Conservation (phyloP, 495 filamentous ascomycete species). For the Lineolata rhizophorae region DNA sequence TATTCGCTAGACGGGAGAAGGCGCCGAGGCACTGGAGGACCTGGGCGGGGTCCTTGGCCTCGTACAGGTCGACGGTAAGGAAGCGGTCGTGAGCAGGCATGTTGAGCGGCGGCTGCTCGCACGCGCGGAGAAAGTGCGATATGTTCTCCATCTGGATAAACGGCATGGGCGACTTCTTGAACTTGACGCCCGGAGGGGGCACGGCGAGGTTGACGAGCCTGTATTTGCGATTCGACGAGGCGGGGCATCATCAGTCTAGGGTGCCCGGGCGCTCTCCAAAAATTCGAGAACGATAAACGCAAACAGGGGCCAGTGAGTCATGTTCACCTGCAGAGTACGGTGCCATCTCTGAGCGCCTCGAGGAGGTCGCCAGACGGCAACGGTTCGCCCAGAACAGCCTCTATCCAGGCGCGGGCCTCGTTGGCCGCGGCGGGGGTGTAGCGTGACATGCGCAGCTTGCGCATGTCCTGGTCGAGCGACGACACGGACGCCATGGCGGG, state of each 20-base stretch:
- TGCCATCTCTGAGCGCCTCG: slow-evolving; percentile 70
- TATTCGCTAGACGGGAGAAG: slow-evolving; percentile 72
- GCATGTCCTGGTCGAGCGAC: slow-evolving; percentile 88
- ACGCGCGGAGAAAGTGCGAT: slow-evolving; percentile 79
- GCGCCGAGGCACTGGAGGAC: slow-evolving; percentile 83
- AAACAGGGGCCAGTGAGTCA: not conserved
- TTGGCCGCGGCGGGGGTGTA: slow-evolving; percentile 86
- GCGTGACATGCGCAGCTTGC: slow-evolving; percentile 73
- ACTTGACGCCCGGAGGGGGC: slow-evolving; percentile 53
- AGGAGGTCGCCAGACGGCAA: slow-evolving; percentile 57
- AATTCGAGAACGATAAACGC: not conserved
- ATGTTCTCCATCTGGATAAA: slow-evolving; percentile 99
- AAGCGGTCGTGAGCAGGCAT: slow-evolving; percentile 90
- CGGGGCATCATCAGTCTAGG: not conserved
- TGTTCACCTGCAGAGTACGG: slow-evolving; percentile 76
- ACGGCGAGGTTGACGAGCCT: slow-evolving; percentile 72
- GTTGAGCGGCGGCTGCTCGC: slow-evolving; percentile 61
- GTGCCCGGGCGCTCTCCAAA: not conserved
- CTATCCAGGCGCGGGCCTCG: slow-evolving; percentile 74
- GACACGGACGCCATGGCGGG: slow-evolving; percentile 90
- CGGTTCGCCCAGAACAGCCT: slow-evolving; percentile 50
- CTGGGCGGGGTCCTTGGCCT: slow-evolving; percentile 89
- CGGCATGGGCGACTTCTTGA: slow-evolving; percentile 74
- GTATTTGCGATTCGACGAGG: too few relatives aligned
- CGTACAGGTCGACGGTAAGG: slow-evolving; percentile 91